Conservation (phyloP, 768 basidiomycete species). For the Russula olivacea region DNA sequence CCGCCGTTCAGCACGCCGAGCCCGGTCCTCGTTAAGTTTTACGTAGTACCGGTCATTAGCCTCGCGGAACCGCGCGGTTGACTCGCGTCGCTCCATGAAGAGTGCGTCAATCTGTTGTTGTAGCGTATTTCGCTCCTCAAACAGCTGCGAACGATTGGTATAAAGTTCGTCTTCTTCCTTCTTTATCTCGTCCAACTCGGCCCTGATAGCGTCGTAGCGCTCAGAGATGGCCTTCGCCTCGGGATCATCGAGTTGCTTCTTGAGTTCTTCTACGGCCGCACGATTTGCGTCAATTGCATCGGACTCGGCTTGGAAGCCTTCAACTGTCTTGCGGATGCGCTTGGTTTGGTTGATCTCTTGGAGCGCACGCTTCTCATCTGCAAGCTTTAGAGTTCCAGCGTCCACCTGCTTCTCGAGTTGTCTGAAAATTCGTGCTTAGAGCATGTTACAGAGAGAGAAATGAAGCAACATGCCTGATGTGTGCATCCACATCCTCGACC, state of each 20-base stretch:
- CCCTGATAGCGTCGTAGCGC: slow-evolving; percentile 73
- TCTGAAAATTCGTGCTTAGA: slow-evolving; percentile 37
- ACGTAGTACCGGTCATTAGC: slow-evolving; percentile 75
- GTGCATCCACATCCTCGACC: slow-evolving; percentile 79
- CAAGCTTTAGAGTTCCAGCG: slow-evolving; percentile 85
- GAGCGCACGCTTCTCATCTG: slow-evolving; percentile 94
- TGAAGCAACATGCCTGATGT: slow-evolving; percentile 61
- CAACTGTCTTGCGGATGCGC: slow-evolving; percentile 68
- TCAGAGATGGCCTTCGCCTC: slow-evolving; percentile 76
- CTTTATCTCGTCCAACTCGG: slow-evolving; percentile 81
- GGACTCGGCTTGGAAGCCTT: slow-evolving; percentile 75
- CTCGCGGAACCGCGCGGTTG: slow-evolving; percentile 64
- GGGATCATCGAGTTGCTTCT: slow-evolving; percentile 84
- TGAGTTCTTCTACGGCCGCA: slow-evolving; percentile 66
- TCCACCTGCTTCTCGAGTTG: slow-evolving; percentile 87
- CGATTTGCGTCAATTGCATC: slow-evolving; percentile 78
- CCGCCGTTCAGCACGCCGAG: slow-evolving; percentile 69
- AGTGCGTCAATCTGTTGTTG: slow-evolving; percentile 65
- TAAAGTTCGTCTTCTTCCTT: slow-evolving; percentile 82
- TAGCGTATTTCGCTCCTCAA: slow-evolving; percentile 76
- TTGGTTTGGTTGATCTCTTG: slow-evolving; percentile 74
- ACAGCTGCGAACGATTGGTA: slow-evolving; percentile 72
- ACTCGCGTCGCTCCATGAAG: slow-evolving; percentile 72
- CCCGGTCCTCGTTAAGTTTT: slow-evolving; percentile 86
- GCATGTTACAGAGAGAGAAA: slow-evolving; percentile 13